Percentiles rank a stretch among this genome's conserved stretches.
Evolutionary conservation across 805 yeast species (phyloP).

Genomic region (Hanseniaspora occidentalis): DNA sequence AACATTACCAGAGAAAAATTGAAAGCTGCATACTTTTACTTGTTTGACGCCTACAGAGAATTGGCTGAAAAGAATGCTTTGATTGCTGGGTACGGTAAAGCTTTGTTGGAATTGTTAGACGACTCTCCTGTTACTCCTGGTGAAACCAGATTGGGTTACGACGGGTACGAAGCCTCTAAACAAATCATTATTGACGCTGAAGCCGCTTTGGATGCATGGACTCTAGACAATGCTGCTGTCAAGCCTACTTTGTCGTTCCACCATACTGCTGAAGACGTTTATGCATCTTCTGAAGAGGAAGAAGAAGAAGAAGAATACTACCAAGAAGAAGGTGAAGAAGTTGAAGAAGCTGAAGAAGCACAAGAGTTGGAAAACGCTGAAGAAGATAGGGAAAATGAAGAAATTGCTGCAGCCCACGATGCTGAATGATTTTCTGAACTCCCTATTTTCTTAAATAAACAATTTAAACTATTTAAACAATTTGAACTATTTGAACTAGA

Average conservation of each 20-base stretch:
- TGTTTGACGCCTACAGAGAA: constrained; percentile 76
- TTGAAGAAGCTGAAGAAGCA: constrained; percentile 11
- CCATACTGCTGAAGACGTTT: constrained; percentile 43
- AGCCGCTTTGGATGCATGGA: constrained; percentile 73
- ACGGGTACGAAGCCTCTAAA: constrained; percentile 79
- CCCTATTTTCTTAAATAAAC: too few species aligned
- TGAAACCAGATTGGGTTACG: constrained; percentile 83
- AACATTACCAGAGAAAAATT: constrained; percentile 81
- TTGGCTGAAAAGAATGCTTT: constrained; percentile 76
- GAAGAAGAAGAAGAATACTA: constrained; percentile 32
- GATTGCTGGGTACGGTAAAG: constrained; percentile 85
- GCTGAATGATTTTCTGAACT: background rate
- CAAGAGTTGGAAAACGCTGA: background rate
- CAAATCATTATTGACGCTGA: constrained; percentile 81
- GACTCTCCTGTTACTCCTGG: constrained; percentile 85
- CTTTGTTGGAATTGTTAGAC: constrained; percentile 68
- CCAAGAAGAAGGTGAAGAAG: constrained; percentile 12
- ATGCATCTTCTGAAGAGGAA: constrained; percentile 36
- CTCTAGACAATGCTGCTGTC: constrained; percentile 70
- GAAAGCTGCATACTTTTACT: constrained; percentile 73
- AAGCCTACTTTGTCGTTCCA: constrained; percentile 67
- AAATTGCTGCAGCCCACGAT: background rate
- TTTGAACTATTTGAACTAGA: too few species aligned
- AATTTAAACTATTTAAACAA: too few species aligned
- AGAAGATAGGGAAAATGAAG: background rate